Evolutionary conservation across 139 green algal genomes (phyloP).

Genomic region (Parachlorella kessleri): DNA sequence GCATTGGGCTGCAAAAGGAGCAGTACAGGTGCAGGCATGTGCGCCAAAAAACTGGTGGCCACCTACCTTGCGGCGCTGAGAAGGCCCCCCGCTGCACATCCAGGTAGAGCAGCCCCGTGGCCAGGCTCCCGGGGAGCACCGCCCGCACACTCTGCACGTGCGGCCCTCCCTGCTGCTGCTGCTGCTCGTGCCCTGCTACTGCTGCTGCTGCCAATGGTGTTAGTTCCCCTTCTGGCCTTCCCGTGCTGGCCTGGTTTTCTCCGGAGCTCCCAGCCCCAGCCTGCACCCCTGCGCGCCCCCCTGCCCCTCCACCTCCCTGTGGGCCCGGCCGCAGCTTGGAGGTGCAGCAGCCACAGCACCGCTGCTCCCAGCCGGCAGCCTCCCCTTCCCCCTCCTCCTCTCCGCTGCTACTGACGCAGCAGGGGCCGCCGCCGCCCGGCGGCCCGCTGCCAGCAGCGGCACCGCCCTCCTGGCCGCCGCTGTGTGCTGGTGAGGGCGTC

Average conservation of each 20-base stretch:
- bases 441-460: too few species aligned
- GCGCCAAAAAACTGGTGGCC: too few species aligned
- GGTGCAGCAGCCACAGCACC: slow-evolving; percentile 38
- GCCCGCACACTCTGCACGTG: slow-evolving; percentile 4
- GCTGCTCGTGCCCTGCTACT: not conserved
- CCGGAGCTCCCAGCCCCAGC: not conserved
- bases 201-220: not conserved
- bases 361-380: slow-evolving; percentile 6
- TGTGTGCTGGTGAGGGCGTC: too few species aligned
- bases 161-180: not conserved
- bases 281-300: not conserved
- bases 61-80: slow-evolving; percentile 19
- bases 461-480: too few species aligned
- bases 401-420: not conserved
- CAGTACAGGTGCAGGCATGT: too few species aligned
- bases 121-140: slow-evolving; percentile 4
- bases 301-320: slow-evolving; percentile 1
- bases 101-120: slow-evolving; percentile 38
- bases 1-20: too few species aligned
- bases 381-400: not conserved
- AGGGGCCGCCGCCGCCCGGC: not conserved
- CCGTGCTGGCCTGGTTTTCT: not conserved
- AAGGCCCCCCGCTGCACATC: slow-evolving; percentile 33
- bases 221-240: too few species aligned
- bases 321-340: slow-evolving; percentile 24